A percentile compares a stretch with the other conserved stretches of the same genome.
Conservation (phyloP, 2,329 filamentous ascomycete genomes). For the Thelonectria blattea region DNA sequence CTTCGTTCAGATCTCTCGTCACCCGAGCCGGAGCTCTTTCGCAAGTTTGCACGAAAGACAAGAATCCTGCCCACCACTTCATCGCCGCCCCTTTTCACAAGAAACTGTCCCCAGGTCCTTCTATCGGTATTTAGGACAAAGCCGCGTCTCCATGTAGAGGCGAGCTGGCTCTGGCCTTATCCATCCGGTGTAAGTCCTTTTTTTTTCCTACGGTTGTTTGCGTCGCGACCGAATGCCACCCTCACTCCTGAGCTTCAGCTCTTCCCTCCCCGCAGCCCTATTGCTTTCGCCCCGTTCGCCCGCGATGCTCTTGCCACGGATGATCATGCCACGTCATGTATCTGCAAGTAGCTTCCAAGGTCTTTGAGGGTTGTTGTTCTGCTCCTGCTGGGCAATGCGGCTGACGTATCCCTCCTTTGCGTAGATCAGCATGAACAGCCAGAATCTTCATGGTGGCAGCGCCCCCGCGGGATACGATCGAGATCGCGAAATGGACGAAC, state of each 20-base stretch:
- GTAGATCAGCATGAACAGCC: conserved; percentile 53
- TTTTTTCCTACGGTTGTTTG: conserved; percentile 17
- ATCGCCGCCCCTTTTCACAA: conserved; percentile 24
- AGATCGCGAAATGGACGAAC: conserved; percentile 56
- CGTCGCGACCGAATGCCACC: conserved; percentile 35
- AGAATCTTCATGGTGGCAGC: conserved; percentile 50
- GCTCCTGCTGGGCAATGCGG: conserved; percentile 5
- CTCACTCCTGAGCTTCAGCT: conserved; percentile 36
- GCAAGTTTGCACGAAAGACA: conserved; percentile 44
- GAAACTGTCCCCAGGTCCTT: conserved; percentile 14
- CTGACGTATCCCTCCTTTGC: conserved; percentile 20
- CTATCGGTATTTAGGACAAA: conserved; percentile 20
- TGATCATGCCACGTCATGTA: background rate
- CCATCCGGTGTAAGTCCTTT: conserved; percentile 45
- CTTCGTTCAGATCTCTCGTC: conserved; percentile 45
- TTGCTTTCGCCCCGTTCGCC: background rate
- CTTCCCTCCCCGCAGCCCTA: conserved; percentile 22
- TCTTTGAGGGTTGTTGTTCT: background rate
- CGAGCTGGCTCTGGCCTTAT: conserved; percentile 40
- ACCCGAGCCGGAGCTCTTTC: conserved; percentile 44
- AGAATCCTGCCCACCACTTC: conserved; percentile 30
- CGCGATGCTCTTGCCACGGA: background rate
- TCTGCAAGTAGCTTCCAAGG: background rate
- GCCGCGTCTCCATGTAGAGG: conserved; percentile 47
- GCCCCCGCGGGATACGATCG: conserved; percentile 53